Conservation (phyloP, 306 rosid species). For the Ziziphus jujuba region DNA sequence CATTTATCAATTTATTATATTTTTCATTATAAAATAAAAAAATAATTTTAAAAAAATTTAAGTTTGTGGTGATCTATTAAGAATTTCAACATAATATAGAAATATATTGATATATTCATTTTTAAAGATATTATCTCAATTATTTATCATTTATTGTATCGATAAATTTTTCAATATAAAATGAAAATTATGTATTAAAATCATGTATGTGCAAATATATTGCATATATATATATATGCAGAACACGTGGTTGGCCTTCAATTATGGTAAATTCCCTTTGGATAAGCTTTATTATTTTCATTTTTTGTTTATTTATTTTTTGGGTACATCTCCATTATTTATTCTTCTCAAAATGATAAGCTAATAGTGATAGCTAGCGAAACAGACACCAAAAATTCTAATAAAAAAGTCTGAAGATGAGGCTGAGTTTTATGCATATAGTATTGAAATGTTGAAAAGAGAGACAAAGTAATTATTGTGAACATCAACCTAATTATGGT, state of each 20-base stretch:
- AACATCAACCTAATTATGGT: not conserved
- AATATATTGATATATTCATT: too few species aligned
- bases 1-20: too few species aligned
- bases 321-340: not conserved
- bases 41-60: too few species aligned
- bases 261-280: not conserved
- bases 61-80: too few species aligned
- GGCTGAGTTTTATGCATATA: not conserved
- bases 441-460: not conserved
- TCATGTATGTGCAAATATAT: too few species aligned
- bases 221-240: not conserved
- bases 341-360: conserved; percentile 4
- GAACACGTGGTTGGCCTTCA: not conserved
- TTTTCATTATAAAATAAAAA: too few species aligned
- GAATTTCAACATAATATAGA: too few species aligned
- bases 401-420: not conserved
- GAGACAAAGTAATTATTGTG: not conserved
- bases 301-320: too few species aligned
- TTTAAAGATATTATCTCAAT: too few species aligned
- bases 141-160: too few species aligned
- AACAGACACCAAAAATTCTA: not conserved
- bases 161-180: too few species aligned
- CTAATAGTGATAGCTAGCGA: not conserved
- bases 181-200: not conserved
- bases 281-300: too few species aligned